Conservation (phyloP, 2,329 filamentous ascomycete species). For the Sclerotinia glacialis region DNA sequence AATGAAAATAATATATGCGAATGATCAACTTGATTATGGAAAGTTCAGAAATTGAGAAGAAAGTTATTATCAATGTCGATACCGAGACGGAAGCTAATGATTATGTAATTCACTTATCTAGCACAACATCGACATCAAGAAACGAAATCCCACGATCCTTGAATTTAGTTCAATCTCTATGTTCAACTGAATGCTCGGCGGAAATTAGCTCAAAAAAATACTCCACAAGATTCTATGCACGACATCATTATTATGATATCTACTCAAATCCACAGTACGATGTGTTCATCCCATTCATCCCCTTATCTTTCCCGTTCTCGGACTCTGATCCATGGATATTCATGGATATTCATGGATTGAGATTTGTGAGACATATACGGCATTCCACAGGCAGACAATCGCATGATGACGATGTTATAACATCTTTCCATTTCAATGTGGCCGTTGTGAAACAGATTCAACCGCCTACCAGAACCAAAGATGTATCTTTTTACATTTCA, state of each 20-base stretch:
- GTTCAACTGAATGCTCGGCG: background rate
- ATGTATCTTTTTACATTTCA: no score
- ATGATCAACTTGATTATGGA: background rate
- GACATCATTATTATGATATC: background rate
- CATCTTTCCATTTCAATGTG: background rate
- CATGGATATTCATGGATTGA: background rate
- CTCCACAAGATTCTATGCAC: background rate
- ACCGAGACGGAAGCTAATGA: background rate
- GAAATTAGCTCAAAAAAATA: background rate
- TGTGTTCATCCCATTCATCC: background rate
- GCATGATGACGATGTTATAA: background rate
- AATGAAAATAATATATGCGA: background rate
- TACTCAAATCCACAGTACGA: background rate
- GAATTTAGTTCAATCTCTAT: background rate
- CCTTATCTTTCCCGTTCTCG: constrained; percentile 1
- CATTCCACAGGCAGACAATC: background rate
- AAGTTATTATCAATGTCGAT: background rate
- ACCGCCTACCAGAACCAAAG: background rate
- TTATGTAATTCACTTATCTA: background rate
- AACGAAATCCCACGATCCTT: background rate
- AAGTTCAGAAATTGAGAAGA: background rate
- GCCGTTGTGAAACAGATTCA: background rate
- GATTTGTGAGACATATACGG: background rate
- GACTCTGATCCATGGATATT: background rate
- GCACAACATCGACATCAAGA: background rate